Evolutionary conservation across 108 stramenopile genomes (phyloP), one percentile per base, ranked within the genome.

Genomic region (Stephanodiscus minutulus): DNA sequence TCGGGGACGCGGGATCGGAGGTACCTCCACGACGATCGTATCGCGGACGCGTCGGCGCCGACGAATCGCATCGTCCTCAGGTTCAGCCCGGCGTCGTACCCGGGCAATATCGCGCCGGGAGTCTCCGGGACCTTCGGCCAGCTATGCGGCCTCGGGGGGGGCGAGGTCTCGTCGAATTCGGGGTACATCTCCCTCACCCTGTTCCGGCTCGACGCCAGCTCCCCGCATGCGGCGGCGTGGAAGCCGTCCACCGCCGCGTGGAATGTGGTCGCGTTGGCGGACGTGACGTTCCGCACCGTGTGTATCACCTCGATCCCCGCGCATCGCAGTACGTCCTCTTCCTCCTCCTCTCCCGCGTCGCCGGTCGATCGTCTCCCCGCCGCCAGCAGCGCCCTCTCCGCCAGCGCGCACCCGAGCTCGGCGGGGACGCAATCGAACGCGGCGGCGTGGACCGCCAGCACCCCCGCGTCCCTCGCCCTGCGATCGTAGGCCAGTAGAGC

Each of bases 401-500:
- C 73, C 52, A 81, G 20, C 11, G 66, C 56, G 7, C 73, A 67
- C n/a, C 73, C 68, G 12, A 82, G 36, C 52, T 82, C 81, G 21
- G 82, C 82, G 41, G 82, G 82, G 21, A 82, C 76, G 29, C 76
- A 82, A 73, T 82, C 82, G 58, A 82, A 77, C 10, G 72, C 82
- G 25, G 64, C 44, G 0, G 76, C 82, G 35, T 50, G 49, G 17
- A 77, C 25, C 12, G 72, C 67, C 21, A 82, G 58, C 0, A 76
- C 64, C 10, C 62, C 60, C 13, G 35, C 61, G 18, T n/a, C 49
- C 43, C 71, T 21, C 20, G 81, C 81, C 35, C 50, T 33, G 6
- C 70, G 61, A 39, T 82, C 75, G 48, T 33, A 82, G 59, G 70
- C 28, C 49, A 76, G 33, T 17, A 76, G 47, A 2, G 67, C 69